Evolutionary conservation across 139 green algal species (phyloP).

Genomic region (Diplosphaera chodatii): DNA sequence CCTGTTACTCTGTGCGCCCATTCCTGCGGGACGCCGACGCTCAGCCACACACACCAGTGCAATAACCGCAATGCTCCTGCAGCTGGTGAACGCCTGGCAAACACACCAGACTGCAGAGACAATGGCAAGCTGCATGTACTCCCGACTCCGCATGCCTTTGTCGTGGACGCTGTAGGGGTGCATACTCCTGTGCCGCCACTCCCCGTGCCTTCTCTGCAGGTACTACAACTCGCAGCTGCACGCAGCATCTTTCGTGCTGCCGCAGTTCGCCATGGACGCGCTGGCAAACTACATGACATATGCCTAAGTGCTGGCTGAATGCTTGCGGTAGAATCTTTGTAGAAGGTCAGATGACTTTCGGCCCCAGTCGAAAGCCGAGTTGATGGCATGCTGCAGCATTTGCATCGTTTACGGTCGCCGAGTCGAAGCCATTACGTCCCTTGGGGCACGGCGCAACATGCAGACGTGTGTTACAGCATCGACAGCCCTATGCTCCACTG

Average conservation of each 20-base stretch:
- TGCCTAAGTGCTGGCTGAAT: no score
- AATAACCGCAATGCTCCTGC: background rate
- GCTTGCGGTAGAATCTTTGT: no score
- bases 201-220: constrained; percentile 23
- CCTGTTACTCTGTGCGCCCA: background rate
- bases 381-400: no score
- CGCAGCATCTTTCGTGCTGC: constrained; percentile 83
- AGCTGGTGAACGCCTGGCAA: background rate
- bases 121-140: background rate
- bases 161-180: background rate
- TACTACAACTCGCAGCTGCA: constrained; percentile 92
- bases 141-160: background rate
- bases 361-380: no score
- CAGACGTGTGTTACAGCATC: no score
- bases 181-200: background rate
- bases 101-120: no score
- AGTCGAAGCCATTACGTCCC: no score
- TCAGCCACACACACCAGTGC: background rate
- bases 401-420: no score
- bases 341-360: no score
- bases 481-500: no score
- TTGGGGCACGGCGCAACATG: no score
- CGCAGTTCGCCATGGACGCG: constrained; percentile 75
- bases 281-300: constrained; percentile 42
- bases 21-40: background rate